phyloP scores from a whole-genome alignment of 257 asterid species.

The Fraxinus quadrangulata region DNA sequence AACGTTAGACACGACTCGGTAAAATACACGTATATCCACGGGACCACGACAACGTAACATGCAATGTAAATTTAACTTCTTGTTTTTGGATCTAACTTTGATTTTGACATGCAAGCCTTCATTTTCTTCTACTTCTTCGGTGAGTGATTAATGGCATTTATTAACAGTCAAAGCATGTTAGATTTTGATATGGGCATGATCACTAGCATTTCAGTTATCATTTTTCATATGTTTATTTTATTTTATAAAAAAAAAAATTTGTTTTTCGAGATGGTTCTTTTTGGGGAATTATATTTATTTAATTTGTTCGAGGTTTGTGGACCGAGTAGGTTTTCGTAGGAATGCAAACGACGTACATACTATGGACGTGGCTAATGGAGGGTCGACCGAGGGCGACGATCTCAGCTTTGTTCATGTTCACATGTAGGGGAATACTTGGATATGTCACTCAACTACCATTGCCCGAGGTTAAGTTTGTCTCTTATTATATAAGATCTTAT shows the following conservation, averaged over 20 bases:
- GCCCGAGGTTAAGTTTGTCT: constrained; percentile 55
- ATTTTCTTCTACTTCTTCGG: not conserved
- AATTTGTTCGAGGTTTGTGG: not conserved
- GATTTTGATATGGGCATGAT: not conserved
- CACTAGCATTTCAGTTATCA: not conserved
- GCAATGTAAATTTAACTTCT: not conserved
- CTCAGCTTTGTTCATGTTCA: constrained; percentile 91
- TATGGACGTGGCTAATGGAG: constrained; percentile 82
- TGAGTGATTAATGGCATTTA: not conserved
- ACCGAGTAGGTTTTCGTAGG: constrained; percentile 60
- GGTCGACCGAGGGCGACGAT: constrained; percentile 85
- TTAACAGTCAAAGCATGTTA: not conserved
- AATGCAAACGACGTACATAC: constrained; percentile 76
- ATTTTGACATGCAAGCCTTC: constrained; percentile 11
- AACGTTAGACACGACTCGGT: no score
- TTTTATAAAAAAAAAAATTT: no score
- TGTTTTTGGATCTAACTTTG: constrained; percentile 22
- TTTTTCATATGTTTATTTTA: not conserved
- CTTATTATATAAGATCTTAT: no score
- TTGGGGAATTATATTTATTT: no score
- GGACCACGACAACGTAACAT: no score
- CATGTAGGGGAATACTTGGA: constrained; percentile 91
- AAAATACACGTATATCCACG: no score
- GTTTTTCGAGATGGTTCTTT: not conserved
- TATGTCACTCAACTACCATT: constrained; percentile 88